Conservation (phyloP, 2,329 filamentous ascomycete genomes). For the Trichophyton benhamiae region DNA sequence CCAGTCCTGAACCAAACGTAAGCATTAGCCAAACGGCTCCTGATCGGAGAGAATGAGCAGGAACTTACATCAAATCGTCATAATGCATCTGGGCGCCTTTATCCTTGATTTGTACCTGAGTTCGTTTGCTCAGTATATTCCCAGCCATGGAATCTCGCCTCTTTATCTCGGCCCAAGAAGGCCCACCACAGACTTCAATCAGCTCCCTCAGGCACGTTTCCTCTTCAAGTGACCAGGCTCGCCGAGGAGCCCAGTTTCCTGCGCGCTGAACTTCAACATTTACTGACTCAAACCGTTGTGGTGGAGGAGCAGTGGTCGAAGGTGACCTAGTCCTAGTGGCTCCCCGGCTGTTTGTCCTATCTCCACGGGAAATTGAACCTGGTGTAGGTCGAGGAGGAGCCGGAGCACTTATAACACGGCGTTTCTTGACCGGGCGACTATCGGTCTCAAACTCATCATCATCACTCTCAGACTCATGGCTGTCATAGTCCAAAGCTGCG, state of each 20-base stretch:
- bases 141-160: neutral
- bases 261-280: neutral
- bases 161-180: neutral
- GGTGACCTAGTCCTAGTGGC: neutral
- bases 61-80: conserved; percentile 2
- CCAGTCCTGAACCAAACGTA: neutral
- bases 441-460: conserved; percentile 27
- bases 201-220: neutral
- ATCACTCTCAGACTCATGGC: neutral
- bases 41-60: too few relatives aligned
- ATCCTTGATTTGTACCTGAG: neutral
- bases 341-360: neutral
- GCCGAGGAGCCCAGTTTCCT: neutral
- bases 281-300: neutral
- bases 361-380: too few relatives aligned
- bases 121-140: neutral
- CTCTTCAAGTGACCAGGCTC: neutral
- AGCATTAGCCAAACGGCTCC: neutral
- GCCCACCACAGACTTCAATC: neutral
- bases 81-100: neutral
- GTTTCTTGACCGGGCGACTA: neutral
- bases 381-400: neutral
- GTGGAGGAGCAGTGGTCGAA: neutral
- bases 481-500: conserved; percentile 9
- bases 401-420: neutral